Conservation (phyloP, 768 basidiomycete species). For the Phlebiopsis gigantea region DNA sequence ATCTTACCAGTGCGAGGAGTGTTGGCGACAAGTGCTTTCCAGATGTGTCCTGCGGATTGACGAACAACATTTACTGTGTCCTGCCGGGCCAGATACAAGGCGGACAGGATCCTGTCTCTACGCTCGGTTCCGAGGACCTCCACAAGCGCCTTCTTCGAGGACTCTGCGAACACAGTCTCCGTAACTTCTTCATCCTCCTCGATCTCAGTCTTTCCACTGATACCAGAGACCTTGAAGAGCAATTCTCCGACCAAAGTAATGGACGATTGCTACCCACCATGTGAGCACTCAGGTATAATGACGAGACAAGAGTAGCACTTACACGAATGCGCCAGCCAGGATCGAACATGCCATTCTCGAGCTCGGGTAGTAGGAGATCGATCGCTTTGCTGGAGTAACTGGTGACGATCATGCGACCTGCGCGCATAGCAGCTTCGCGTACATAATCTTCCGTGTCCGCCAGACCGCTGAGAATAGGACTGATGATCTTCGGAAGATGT, state of each 20-base stretch:
- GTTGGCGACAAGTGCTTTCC: constrained; percentile 97
- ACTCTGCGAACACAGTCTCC: constrained; percentile 65
- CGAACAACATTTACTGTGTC: constrained; percentile 87
- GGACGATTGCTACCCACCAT: constrained; percentile 72
- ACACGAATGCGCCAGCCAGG: constrained; percentile 92
- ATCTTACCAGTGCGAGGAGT: constrained; percentile 82
- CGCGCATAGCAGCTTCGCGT: constrained; percentile 95
- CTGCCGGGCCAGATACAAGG: constrained; percentile 89
- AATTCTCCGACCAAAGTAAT: constrained; percentile 94
- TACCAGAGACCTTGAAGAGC: constrained; percentile 94
- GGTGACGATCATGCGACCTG: constrained; percentile 96
- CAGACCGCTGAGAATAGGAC: constrained; percentile 86
- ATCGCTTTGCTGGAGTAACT: constrained; percentile 92
- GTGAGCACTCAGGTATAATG: background rate
- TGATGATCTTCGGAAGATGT: constrained; percentile 89
- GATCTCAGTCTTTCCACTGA: constrained; percentile 82
- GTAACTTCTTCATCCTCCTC: constrained; percentile 73
- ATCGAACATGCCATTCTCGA: constrained; percentile 95
- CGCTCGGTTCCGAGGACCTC: constrained; percentile 87
- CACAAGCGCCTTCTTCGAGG: constrained; percentile 77
- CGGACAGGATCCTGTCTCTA: constrained; percentile 85
- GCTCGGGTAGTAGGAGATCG: constrained; percentile 88
- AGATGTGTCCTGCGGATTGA: constrained; percentile 89
- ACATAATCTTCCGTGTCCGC: constrained; percentile 94
- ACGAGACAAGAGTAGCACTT: constrained; percentile 22